Evolutionary conservation across 2,329 filamentous ascomycete genomes (phyloP).

Genomic region (Orbilia ellipsospora): DNA sequence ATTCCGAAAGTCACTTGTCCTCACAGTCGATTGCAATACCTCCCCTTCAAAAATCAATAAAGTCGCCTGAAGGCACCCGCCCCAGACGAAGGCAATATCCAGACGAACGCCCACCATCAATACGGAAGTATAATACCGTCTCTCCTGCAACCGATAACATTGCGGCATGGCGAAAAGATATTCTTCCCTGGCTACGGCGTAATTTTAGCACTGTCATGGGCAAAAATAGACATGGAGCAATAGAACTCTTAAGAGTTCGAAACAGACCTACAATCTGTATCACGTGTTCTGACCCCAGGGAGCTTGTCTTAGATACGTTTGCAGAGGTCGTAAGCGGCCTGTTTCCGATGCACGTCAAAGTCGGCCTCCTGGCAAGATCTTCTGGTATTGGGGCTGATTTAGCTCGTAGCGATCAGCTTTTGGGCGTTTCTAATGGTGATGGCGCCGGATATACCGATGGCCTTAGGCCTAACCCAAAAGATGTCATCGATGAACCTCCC

Average conservation of each 20-base stretch:
- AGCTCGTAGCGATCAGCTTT: not conserved
- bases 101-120: slow-evolving; percentile 40
- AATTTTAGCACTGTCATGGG: slow-evolving; percentile 55
- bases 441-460: not conserved
- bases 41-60: slow-evolving; percentile 20
- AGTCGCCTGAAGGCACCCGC: slow-evolving; percentile 23
- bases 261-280: slow-evolving; percentile 55
- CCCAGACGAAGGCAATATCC: slow-evolving; percentile 42
- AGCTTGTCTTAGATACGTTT: slow-evolving; percentile 49
- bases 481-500: not conserved
- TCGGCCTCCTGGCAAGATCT: slow-evolving; percentile 46
- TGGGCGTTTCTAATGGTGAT: not conserved
- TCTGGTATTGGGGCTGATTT: slow-evolving; percentile 1
- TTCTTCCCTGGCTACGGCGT: slow-evolving; percentile 52
- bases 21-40: slow-evolving; percentile 9
- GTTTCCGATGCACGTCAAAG: slow-evolving; percentile 55
- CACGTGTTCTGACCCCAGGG: slow-evolving; percentile 54
- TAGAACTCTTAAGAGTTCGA: slow-evolving; percentile 49
- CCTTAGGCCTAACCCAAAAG: not conserved
- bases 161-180: slow-evolving; percentile 48
- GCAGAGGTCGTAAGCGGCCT: slow-evolving; percentile 50
- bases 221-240: slow-evolving; percentile 53
- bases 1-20: slow-evolving; percentile 9
- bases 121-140: slow-evolving; percentile 51
- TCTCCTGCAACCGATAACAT: slow-evolving; percentile 52